Percentiles rank a stretch among this genome's conserved stretches.
These are phyloP conservation scores for Cyclotella cryptica DNA, from an alignment of 108 stramenopile species.

Conservation along the genomic window DNA sequence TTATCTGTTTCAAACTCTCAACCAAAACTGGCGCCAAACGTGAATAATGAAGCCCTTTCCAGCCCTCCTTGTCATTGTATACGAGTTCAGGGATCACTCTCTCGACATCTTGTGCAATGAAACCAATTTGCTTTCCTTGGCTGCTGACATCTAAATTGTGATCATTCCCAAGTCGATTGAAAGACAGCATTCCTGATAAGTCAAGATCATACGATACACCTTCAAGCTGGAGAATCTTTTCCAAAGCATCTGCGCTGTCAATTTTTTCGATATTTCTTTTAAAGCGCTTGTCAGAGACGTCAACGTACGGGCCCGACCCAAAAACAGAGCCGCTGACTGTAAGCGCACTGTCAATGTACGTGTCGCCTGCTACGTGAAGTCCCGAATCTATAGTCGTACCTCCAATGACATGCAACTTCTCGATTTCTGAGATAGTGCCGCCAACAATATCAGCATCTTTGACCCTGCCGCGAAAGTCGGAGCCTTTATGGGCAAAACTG, in stretches of 20 bases:
- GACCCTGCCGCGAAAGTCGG: conserved; percentile 20
- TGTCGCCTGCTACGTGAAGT: conserved; percentile 54
- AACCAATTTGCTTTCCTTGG: conserved; percentile 51
- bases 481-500: conserved; percentile 16
- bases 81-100: conserved; percentile 62
- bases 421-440: conserved; percentile 24
- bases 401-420: conserved; percentile 25
- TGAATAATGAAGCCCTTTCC: conserved; percentile 50
- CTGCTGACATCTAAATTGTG: neutral
- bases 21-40: conserved; percentile 49
- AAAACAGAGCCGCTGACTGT: conserved; percentile 63
- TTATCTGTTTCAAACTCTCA: conserved; percentile 53
- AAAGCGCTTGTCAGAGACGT: conserved; percentile 59
- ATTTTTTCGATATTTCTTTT: conserved; percentile 56
- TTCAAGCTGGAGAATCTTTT: conserved; percentile 37
- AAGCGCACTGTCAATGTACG: conserved; percentile 56
- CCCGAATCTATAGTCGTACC: conserved; percentile 29
- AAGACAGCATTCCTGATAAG: conserved; percentile 14
- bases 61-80: conserved; percentile 42
- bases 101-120: conserved; percentile 69
- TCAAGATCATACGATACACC: conserved; percentile 59
- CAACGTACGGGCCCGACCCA: conserved; percentile 71
- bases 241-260: conserved; percentile 32
- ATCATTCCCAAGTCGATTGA: conserved; percentile 20
- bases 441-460: conserved; percentile 34